Percentiles rank a stretch among this genome's conserved stretches.
Conservation (phyloP, 306 rosid genomes). For the Cicer judaicum region DNA sequence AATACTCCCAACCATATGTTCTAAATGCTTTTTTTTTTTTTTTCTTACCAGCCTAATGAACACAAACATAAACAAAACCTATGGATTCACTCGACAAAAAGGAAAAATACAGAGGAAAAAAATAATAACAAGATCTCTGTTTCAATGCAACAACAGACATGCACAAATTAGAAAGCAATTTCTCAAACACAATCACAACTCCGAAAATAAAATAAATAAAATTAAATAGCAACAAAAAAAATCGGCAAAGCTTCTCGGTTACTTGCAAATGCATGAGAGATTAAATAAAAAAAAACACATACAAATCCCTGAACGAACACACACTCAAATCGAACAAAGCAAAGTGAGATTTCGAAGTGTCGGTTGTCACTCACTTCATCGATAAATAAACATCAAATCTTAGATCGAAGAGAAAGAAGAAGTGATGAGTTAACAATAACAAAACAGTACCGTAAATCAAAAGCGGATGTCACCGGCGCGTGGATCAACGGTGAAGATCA, state of each 20-base stretch:
- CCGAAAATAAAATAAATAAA: slow-evolving; percentile 4
- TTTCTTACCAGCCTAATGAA: slow-evolving; percentile 21
- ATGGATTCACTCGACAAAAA: background rate
- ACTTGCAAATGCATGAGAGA: slow-evolving; percentile 39
- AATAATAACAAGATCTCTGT: slow-evolving; percentile 18
- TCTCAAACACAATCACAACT: slow-evolving; percentile 20
- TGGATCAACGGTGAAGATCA: slow-evolving; percentile 43
- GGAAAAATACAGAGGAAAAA: background rate
- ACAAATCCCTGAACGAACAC: slow-evolving; percentile 31
- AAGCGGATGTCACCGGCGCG: slow-evolving; percentile 46
- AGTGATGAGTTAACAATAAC: slow-evolving; percentile 39
- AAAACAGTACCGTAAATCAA: slow-evolving; percentile 34
- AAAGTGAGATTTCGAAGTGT: slow-evolving; percentile 43
- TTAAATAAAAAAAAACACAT: slow-evolving; percentile 17
- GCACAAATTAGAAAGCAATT: slow-evolving; percentile 13
- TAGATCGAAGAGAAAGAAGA: slow-evolving; percentile 56
- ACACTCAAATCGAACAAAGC: background rate
- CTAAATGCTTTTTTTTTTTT: no score
- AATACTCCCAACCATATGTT: slow-evolving; percentile 11
- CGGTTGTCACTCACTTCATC: slow-evolving; percentile 42
- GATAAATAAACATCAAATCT: slow-evolving; percentile 38
- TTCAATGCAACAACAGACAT: slow-evolving; percentile 27
- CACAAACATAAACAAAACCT: slow-evolving; percentile 15
- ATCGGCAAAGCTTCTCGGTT: slow-evolving; percentile 21
- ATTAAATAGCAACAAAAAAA: background rate